Evolutionary conservation across 2,329 filamentous ascomycete genomes (phyloP).

Genomic region (Penicillium sp.): DNA sequence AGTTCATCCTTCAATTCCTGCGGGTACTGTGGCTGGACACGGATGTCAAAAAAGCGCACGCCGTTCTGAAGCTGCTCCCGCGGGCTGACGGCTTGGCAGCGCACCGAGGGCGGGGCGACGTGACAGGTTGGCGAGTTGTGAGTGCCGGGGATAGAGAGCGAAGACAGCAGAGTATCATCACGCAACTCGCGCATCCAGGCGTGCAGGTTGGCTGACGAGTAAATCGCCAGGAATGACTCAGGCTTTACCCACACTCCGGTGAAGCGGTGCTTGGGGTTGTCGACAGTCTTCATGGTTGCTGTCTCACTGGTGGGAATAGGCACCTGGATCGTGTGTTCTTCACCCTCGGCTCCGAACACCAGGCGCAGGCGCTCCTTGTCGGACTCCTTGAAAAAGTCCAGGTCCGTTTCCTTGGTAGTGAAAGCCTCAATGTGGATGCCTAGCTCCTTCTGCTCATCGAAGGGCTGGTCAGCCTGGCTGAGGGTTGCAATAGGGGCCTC

Average conservation of each 20-base stretch:
- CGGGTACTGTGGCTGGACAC: conserved; percentile 66
- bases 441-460: conserved; percentile 61
- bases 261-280: conserved; percentile 54
- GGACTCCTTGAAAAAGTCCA: conserved; percentile 58
- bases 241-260: conserved; percentile 65
- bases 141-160: conserved; percentile 87
- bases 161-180: conserved; percentile 70
- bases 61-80: conserved; percentile 80
- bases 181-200: conserved; percentile 79
- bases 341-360: conserved; percentile 64
- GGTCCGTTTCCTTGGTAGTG: conserved; percentile 60
- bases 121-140: conserved; percentile 90
- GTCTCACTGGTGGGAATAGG: conserved; percentile 62
- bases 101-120: conserved; percentile 82
- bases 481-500: conserved; percentile 47
- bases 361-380: conserved; percentile 68
- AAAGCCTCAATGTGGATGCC: conserved; percentile 68
- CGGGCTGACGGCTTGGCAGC: conserved; percentile 81
- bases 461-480: conserved; percentile 55
- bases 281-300: conserved; percentile 57
- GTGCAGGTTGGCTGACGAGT: conserved; percentile 67
- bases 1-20: conserved; percentile 65
- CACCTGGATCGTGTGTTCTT: conserved; percentile 70
- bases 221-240: conserved; percentile 58
- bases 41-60: conserved; percentile 90